phyloP scores from a whole-genome alignment of 208 protist genomes.

The Tritrichomonas foetus region DNA sequence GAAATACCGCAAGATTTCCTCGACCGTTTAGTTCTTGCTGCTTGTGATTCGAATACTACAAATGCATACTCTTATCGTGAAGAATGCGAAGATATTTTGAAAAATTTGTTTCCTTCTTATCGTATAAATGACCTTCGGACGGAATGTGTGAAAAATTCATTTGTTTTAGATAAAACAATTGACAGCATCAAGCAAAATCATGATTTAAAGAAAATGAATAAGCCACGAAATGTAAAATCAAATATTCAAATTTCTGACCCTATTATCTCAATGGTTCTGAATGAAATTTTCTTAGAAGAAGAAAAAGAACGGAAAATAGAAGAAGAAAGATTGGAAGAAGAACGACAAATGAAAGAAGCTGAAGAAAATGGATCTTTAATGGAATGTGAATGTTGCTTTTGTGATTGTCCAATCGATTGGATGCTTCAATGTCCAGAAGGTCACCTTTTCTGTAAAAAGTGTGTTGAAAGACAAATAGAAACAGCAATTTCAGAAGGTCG shows the following conservation, averaged over 20 bases:
- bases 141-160: no score
- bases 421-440: conserved; percentile 15
- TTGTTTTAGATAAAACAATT: background rate
- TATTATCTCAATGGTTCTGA: background rate
- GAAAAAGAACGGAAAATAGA: background rate
- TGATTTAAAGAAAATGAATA: background rate
- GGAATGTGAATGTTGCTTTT: conserved; percentile 12
- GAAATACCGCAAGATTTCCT: background rate
- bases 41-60: background rate
- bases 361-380: background rate
- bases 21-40: background rate
- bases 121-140: background rate
- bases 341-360: background rate
- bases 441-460: background rate
- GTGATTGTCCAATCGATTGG: background rate
- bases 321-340: background rate
- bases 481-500: conserved; percentile 11
- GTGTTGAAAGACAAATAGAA: background rate
- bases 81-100: background rate
- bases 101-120: background rate
- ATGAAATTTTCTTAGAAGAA: background rate
- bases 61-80: background rate
- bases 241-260: background rate
- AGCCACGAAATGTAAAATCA: background rate
- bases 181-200: background rate